Base-by-base conservation (phyloP, 768 basidiomycete species). In the Mycena polygramma region DNA sequence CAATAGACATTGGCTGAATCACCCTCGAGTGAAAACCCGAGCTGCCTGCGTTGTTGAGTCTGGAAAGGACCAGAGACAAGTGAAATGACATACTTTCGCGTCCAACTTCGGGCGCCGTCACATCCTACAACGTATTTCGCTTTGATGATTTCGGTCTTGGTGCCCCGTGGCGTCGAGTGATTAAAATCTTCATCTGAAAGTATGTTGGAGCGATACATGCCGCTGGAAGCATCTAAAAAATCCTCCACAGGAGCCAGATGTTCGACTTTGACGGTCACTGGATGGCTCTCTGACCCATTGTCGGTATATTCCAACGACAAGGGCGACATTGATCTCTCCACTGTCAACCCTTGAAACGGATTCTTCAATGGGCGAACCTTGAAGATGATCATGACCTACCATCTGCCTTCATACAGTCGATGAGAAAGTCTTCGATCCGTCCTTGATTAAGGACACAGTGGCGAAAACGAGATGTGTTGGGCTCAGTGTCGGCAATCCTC, bases 51-150 rank as follows among this genome's bases (percentile, higher is more conserved):
- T 30, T 30, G 30, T 30, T 30, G 30, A 30, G 30, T 30, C 30
- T n/a, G 30, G 30, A 30, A 30, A 30, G 30, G 30, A 30, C 30
- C 30, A 30, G 30, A 30, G 30, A 6, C 30, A 30, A 6, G 11
- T 8, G n/a, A 49, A 7, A 22, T 4, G 6, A 4, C 62, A 24
- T 37, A 69, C 71, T 58, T 62, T 13, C 87, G 79, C 7, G 87
- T 85, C 84, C 84, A 86, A 7, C 84, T 85, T 54, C 86, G 85
- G 1, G 85, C 85, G 6, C 82, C 82, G 45, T 83, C 82, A 52
- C 80, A 76, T 5, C 82, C 82, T 17, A 83, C 73, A 20, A 83
- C 80, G 19, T 76, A 84, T 58, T 79, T 82, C 46, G 79, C 77
- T 46, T 74, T 76, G 39, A 84, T 71, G 1, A 69, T 63, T 61